Evolutionary conservation across 768 basidiomycete genomes (phyloP), one percentile per base, ranked within the genome.

Genomic region (Termitomyces sp.): DNA sequence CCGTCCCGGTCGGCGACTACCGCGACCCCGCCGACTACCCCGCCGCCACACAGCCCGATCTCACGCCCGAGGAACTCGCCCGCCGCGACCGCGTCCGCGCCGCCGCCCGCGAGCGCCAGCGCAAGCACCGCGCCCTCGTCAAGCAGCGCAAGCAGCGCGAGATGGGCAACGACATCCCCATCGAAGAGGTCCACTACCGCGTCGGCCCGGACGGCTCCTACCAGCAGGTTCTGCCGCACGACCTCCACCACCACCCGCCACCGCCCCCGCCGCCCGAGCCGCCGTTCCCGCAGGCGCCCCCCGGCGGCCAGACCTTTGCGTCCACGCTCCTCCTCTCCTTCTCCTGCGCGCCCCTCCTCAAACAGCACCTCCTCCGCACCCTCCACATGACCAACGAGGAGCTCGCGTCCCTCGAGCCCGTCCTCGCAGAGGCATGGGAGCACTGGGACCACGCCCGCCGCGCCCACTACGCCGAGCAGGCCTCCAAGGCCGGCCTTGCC

Each of bases 341-440:
- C 64, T 86, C 88, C 11, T 89, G 83, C 64, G 82, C 85, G 0
- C 87, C 86, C 8, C 70, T 85, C 53, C 73, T 91, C 60, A 93
- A 90, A 71, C 82, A 84, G 55, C 88, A 91, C 62, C 74, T 91
- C 28, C 69, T 92, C 32, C 82, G 88, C 48, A 83, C 81, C 5
- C 73, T 93, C 47, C 79, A 80, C 60, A 85, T 92, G 82, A 83
- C 87, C 28, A 83, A 82, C 70, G 89, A 91, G 52, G 91, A 93
- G 64, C 78, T 93, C 17, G 84, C 83, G 3, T 83, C 86, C 10
- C 72, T 93, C 49, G 88, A 92, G 65, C 87, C 89, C 27, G 75
- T 90, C 62, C 86, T 93, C 45, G 89, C 91, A 5, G 85, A 88
- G 44, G 89, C 89, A 17, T 93, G 89, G 80, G 91, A 93, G 56